Conservation (phyloP, 768 basidiomycete species). For the Gymnopilus dilepis region DNA sequence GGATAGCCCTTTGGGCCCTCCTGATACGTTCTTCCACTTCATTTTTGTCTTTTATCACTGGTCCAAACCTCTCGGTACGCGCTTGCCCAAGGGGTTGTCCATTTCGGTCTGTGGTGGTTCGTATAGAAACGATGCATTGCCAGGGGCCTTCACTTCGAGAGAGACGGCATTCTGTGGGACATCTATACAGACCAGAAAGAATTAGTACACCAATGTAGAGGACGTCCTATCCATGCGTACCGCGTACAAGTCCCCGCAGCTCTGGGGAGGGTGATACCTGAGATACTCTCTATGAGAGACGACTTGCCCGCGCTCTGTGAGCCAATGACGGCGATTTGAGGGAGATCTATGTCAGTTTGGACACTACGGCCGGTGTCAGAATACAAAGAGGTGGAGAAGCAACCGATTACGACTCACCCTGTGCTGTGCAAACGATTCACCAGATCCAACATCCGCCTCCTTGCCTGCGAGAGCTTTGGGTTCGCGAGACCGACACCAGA, state of each 20-base stretch:
- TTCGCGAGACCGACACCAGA: slow-evolving; percentile 55
- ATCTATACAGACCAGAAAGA: too few species aligned
- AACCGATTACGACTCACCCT: slow-evolving; percentile 46
- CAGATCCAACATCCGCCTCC: slow-evolving; percentile 59
- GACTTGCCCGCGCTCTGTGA: slow-evolving; percentile 79
- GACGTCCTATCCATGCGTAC: slow-evolving; percentile 51
- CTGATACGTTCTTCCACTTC: slow-evolving; percentile 71
- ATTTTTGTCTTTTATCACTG: slow-evolving; percentile 51
- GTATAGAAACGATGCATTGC: slow-evolving; percentile 57
- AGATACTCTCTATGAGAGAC: slow-evolving; percentile 78
- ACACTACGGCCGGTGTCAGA: slow-evolving; percentile 44
- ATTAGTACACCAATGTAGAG: not conserved
- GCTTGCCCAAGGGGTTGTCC: slow-evolving; percentile 46
- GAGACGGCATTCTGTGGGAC: slow-evolving; percentile 63
- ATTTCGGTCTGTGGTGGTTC: slow-evolving; percentile 44
- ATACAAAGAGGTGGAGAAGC: not conserved
- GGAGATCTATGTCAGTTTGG: slow-evolving; percentile 72
- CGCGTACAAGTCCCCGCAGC: slow-evolving; percentile 80
- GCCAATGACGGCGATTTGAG: slow-evolving; percentile 76
- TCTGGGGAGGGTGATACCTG: slow-evolving; percentile 71
- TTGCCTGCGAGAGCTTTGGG: slow-evolving; percentile 40
- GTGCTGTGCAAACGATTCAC: slow-evolving; percentile 64
- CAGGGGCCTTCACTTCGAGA: slow-evolving; percentile 45
- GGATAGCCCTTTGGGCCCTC: slow-evolving; percentile 67
- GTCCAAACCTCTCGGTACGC: slow-evolving; percentile 49